Conservation (phyloP, 148 eudicot species). For the Amaranthus hypochondriacus region DNA sequence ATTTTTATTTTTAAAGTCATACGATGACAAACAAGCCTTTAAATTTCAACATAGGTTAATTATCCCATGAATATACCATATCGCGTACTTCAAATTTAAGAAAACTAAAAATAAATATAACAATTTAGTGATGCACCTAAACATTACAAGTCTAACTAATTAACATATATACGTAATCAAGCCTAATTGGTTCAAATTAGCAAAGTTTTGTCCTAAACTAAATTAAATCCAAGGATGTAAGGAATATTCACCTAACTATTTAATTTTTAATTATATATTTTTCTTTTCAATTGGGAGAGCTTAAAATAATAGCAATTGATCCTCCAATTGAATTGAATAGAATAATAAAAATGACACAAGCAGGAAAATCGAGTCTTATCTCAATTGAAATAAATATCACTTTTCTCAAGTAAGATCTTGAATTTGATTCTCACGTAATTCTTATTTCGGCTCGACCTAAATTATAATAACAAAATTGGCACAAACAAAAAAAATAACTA, state of each 20-base stretch:
- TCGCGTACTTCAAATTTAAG: too few species aligned
- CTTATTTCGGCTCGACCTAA: too few species aligned
- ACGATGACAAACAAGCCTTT: too few species aligned
- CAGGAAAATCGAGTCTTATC: background rate
- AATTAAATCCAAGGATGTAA: background rate
- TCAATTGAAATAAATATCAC: constrained; percentile 16
- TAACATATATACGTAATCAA: background rate
- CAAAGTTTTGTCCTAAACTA: background rate
- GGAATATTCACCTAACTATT: constrained; percentile 10
- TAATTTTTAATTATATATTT: background rate
- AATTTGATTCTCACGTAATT: too few species aligned
- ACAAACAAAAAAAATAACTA: too few species aligned
- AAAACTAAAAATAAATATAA: too few species aligned
- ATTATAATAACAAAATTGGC: too few species aligned
- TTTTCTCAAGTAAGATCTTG: too few species aligned
- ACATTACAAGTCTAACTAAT: background rate
- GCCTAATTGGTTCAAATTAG: background rate
- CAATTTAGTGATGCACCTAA: too few species aligned
- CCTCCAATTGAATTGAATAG: background rate
- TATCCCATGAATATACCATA: too few species aligned
- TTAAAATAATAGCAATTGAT: background rate
- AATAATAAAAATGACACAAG: background rate
- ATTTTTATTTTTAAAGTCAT: too few species aligned
- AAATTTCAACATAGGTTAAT: background rate
- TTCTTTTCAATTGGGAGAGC: background rate